phyloP scores from a whole-genome alignment of 2,329 filamentous ascomycete genomes.

The Pyricularia pennisetigena region DNA sequence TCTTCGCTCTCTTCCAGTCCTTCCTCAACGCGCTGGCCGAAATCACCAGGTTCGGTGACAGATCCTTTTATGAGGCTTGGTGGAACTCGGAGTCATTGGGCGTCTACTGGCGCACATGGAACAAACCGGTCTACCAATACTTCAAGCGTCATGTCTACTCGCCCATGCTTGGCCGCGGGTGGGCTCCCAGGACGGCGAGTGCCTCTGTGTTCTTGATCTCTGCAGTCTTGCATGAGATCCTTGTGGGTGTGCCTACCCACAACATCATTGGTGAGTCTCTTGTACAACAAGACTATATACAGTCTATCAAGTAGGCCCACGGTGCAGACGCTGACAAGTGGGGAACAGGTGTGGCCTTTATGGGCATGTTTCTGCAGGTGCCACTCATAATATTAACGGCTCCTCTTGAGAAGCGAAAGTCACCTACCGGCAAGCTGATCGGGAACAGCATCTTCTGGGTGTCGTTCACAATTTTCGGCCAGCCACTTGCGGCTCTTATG shows the following conservation, averaged over 20 bases:
- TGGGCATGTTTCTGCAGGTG: constrained; percentile 89
- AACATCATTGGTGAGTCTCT: constrained; percentile 65
- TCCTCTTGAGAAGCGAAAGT: constrained; percentile 68
- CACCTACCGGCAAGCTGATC: constrained; percentile 64
- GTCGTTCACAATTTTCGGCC: constrained; percentile 88
- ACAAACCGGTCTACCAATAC: constrained; percentile 93
- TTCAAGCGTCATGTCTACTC: constrained; percentile 93
- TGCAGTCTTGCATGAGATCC: constrained; percentile 79
- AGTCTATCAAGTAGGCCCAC: background rate
- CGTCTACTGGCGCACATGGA: constrained; percentile 93
- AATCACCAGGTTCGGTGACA: constrained; percentile 79
- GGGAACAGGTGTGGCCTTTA: constrained; percentile 68
- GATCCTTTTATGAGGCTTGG: constrained; percentile 95
- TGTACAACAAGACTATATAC: background rate
- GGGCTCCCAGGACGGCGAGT: constrained; percentile 61
- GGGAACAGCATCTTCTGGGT: constrained; percentile 97
- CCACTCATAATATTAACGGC: constrained; percentile 77
- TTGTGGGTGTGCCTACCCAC: constrained; percentile 91
- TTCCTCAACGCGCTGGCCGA: constrained; percentile 87
- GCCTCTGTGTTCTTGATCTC: constrained; percentile 80
- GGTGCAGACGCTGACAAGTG: background rate
- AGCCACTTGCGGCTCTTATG: constrained; percentile 81
- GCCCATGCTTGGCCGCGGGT: constrained; percentile 77
- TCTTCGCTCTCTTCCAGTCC: constrained; percentile 94
- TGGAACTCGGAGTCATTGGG: constrained; percentile 89